Evolutionary conservation across 768 basidiomycete species (phyloP).

Genomic region (Russula olivacea): DNA sequence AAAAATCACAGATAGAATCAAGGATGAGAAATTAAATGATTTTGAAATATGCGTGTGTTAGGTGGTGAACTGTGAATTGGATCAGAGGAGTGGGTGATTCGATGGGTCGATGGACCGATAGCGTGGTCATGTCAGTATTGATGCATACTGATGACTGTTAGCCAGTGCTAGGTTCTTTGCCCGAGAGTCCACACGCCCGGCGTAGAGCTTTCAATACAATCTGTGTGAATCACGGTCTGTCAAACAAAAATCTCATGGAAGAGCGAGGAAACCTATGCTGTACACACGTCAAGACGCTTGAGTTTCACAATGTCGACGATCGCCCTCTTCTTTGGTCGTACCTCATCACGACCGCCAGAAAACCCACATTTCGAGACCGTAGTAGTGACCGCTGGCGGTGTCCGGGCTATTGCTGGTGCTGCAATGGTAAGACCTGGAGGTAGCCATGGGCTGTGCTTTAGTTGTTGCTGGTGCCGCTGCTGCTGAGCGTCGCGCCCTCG

Average conservation of each 20-base stretch:
- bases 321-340: neutral
- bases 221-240: neutral
- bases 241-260: neutral
- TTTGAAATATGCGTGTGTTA: neutral
- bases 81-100: neutral
- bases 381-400: neutral
- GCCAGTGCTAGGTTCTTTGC: neutral
- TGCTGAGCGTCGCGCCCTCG: neutral
- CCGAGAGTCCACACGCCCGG: conserved; percentile 1
- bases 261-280: neutral
- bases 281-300: conserved; percentile 6
- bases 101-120: neutral
- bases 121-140: neutral
- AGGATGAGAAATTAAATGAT: neutral
- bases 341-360: neutral
- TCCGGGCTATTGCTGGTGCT: neutral
- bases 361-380: neutral
- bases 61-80: neutral
- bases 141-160: too few relatives aligned
- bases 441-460: neutral
- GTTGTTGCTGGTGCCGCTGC: neutral
- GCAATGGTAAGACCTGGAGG: neutral
- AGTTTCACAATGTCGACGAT: neutral
- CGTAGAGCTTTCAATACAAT: conserved; percentile 4
- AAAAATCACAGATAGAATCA: neutral